Evolutionary conservation across 2,329 filamentous ascomycete genomes (phyloP), one percentile per base, ranked within the genome.

Genomic region (Colletotrichum eleusines): DNA sequence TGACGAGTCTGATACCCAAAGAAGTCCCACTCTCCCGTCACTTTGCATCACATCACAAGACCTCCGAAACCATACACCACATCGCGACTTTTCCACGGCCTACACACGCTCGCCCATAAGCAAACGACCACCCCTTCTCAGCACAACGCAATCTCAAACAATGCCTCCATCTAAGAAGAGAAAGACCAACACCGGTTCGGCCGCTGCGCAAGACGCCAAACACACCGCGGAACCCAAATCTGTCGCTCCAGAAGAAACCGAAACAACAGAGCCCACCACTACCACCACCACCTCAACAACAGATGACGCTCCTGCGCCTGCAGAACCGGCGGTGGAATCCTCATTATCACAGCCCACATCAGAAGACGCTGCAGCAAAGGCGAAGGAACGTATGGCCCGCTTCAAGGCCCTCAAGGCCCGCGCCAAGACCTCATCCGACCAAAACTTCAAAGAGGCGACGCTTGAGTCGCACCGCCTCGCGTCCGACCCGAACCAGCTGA

Each of bases 371-470:
- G 76, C 81, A 23, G 75, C 79, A 35, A 87, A 87, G 75, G 84
- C 88, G 38, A 83, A 89, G 75, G 92, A 95, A 66, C 90, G 94
- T 66, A 84, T 90, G 81, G 93, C 93, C 60, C 91, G 93, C 74
- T 98, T 98, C 85, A 95, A 94, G 79, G 92, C 93, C 4, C 89
- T 98, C 20, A 91, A 97, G 81, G 92, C 92, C 33, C 92, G 94
- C 76, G 92, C 92, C 60, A 90, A 94, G 85, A 85, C 87, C 69
- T 92, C 91, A 0, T 88, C 90, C 1, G 86, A 90, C 78, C 89
- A 87, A 73, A 98, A 97, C 78, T 84, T 97, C 73, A 92, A 94
- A 79, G 95, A 95, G 80, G 94, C 94, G 9, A 92, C 92, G 38
- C 90, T 90, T 59, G 95, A 97, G 83, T 92, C 93, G 20, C 92